These are phyloP conservation scores for Lactarius tabidus DNA, from an alignment of 768 basidiomycete genomes.

Conservation along the genomic window DNA sequence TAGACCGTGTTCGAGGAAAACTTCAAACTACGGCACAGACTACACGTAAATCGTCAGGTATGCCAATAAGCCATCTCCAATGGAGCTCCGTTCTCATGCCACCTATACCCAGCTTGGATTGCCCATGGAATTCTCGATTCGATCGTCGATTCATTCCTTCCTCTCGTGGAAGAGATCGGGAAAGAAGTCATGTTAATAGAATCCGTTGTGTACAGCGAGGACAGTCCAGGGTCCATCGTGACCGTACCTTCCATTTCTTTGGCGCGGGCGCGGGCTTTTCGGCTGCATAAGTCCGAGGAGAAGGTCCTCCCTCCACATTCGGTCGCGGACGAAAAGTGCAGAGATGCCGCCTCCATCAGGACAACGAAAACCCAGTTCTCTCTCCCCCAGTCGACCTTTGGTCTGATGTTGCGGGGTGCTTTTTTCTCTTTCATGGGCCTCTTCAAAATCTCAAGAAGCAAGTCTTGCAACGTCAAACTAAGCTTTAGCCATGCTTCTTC, in stretches of 20 bases:
- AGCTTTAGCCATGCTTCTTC: constrained; percentile 36
- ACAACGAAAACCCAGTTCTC: constrained; percentile 26
- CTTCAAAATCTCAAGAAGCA: not conserved
- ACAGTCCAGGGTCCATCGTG: constrained; percentile 4
- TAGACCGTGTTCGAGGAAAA: constrained; percentile 66
- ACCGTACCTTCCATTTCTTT: constrained; percentile 7
- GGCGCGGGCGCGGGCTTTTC: not conserved
- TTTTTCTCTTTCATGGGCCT: constrained; percentile 17
- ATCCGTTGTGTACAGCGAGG: constrained; percentile 51
- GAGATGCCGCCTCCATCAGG: constrained; percentile 16
- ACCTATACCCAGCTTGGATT: constrained; percentile 71
- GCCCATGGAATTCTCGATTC: constrained; percentile 91
- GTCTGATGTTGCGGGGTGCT: constrained; percentile 37
- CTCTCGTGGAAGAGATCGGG: constrained; percentile 77
- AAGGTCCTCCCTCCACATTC: not conserved
- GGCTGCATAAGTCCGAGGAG: not conserved
- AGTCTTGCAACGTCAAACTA: too few species aligned
- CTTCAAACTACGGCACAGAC: constrained; percentile 60
- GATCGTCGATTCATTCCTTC: constrained; percentile 91
- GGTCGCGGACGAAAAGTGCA: constrained; percentile 12
- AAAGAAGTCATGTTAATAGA: constrained; percentile 45
- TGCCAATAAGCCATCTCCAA: constrained; percentile 22
- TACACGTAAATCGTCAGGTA: constrained; percentile 72
- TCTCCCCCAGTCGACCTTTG: constrained; percentile 27
- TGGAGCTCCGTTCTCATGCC: not conserved